phyloP scores from a whole-genome alignment of 2,329 filamentous ascomycete genomes.

The Orbilia javanica region DNA sequence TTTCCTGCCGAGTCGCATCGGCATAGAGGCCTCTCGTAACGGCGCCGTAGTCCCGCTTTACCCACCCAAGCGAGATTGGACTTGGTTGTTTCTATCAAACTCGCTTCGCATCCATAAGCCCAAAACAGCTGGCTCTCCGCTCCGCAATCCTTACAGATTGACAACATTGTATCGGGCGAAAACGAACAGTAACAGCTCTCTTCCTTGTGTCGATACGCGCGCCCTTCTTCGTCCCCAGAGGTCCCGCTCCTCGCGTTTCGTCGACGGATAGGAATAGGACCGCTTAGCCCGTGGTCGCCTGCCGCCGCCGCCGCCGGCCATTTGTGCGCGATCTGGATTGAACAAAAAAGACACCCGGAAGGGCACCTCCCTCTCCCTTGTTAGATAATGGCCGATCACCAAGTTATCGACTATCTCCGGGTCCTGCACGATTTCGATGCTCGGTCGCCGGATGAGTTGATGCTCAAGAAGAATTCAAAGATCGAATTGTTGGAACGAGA shows the following conservation, averaged over 20 bases:
- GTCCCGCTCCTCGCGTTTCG: constrained; percentile 38
- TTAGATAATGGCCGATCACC: constrained; percentile 55
- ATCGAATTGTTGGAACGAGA: constrained; percentile 87
- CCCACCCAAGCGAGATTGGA: constrained; percentile 56
- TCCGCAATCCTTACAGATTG: constrained; percentile 52
- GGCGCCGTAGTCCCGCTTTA: constrained; percentile 48
- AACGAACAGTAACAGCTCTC: constrained; percentile 38
- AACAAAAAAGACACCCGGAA: constrained; percentile 41
- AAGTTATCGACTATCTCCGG: constrained; percentile 57
- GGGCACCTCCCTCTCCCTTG: constrained; percentile 43
- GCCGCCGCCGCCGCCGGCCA: constrained; percentile 44
- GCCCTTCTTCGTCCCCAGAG: constrained; percentile 34
- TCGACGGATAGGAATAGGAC: constrained; percentile 47
- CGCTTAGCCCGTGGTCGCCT: constrained; percentile 34
- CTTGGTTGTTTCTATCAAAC: constrained; percentile 51
- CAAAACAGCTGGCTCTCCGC: constrained; percentile 58
- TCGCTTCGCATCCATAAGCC: constrained; percentile 55
- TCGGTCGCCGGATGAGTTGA: constrained; percentile 92
- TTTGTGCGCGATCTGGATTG: constrained; percentile 56
- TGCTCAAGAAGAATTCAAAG: constrained; percentile 83
- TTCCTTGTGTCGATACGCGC: constrained; percentile 59
- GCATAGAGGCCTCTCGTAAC: constrained; percentile 30
- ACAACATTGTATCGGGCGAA: constrained; percentile 57
- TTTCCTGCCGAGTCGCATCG: constrained; percentile 39
- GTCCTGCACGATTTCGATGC: constrained; percentile 82